Evolutionary conservation across 208 protist genomes (phyloP).

Genomic region (Kentomonas sorsogonicus): DNA sequence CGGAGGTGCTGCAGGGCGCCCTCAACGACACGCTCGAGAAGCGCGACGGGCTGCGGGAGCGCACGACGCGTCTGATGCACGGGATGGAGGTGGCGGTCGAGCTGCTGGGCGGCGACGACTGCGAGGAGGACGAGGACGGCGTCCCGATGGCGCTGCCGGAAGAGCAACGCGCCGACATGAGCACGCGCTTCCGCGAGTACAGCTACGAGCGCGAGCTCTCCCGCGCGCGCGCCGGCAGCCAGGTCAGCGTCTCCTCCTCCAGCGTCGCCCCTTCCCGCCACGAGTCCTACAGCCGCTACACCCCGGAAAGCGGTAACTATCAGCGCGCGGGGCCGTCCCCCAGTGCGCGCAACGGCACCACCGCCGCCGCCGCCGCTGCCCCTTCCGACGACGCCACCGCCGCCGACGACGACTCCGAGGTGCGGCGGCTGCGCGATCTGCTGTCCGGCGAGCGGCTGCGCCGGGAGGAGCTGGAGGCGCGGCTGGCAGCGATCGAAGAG

Average conservation of each 20-base stretch:
- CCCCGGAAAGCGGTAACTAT: too few species aligned
- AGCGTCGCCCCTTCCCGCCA: too few species aligned
- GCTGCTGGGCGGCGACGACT: conserved; percentile 4
- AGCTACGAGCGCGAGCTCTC: background rate
- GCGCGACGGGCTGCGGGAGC: background rate
- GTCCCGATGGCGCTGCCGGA: conserved; percentile 5
- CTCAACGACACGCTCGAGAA: conserved; percentile 8
- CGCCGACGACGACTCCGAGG: too few species aligned
- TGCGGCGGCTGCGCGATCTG: background rate
- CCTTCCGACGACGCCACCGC: too few species aligned
- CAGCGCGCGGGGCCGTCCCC: too few species aligned
- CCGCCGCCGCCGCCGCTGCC: too few species aligned
- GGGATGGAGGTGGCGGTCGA: conserved; percentile 9
- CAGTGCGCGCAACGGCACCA: too few species aligned
- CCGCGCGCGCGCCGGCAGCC: background rate
- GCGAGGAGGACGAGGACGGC: conserved; percentile 1
- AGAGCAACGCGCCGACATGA: background rate
- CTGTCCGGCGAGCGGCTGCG: background rate
- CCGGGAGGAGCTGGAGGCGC: background rate
- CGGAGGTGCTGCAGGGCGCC: conserved; percentile 3
- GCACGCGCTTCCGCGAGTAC: conserved; percentile 5
- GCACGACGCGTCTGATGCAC: background rate
- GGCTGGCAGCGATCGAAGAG: background rate
- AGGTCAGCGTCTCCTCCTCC: background rate
- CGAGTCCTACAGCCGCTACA: too few species aligned